phyloP scores from a whole-genome alignment of 768 basidiomycete species.

The Termitomyces sp. region DNA sequence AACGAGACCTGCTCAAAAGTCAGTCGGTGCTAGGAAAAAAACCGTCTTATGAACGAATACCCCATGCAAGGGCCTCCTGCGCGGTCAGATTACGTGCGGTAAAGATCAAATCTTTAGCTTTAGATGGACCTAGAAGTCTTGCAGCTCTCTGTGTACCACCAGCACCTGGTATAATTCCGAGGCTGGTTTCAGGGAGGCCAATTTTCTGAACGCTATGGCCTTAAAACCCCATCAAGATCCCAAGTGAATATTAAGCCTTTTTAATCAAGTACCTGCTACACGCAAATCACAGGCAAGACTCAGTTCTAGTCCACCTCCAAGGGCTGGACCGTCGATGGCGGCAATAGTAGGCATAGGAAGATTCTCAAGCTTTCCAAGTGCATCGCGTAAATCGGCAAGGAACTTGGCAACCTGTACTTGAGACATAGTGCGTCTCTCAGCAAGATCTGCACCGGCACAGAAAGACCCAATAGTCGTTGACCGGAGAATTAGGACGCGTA shows the following conservation, averaged over 20 bases:
- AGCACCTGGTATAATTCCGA: slow-evolving; percentile 87
- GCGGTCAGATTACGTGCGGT: slow-evolving; percentile 71
- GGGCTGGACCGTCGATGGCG: slow-evolving; percentile 89
- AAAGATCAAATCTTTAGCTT: slow-evolving; percentile 85
- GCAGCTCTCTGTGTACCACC: slow-evolving; percentile 86
- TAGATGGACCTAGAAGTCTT: slow-evolving; percentile 72
- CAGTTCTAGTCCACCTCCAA: slow-evolving; percentile 91
- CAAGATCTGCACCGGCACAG: slow-evolving; percentile 90
- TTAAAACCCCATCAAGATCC: slow-evolving; percentile 21
- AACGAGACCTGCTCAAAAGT: slow-evolving; percentile 58
- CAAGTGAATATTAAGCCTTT: not conserved
- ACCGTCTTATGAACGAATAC: slow-evolving; percentile 32
- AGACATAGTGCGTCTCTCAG: slow-evolving; percentile 82
- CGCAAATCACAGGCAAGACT: slow-evolving; percentile 87
- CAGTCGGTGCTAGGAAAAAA: not conserved
- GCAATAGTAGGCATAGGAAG: slow-evolving; percentile 88
- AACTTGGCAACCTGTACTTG: slow-evolving; percentile 71
- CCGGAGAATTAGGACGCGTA: slow-evolving; percentile 79
- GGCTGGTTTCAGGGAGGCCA: slow-evolving; percentile 76
- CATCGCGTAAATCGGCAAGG: slow-evolving; percentile 67
- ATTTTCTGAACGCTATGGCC: slow-evolving; percentile 75
- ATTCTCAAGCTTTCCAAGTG: slow-evolving; percentile 73
- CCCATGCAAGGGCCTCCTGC: slow-evolving; percentile 65
- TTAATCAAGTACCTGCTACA: slow-evolving; percentile 63
- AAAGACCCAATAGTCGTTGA: slow-evolving; percentile 78